Base-by-base conservation (phyloP, 2,329 filamentous ascomycete species). In the Stagonosporopsis cucurbitacearum region DNA sequence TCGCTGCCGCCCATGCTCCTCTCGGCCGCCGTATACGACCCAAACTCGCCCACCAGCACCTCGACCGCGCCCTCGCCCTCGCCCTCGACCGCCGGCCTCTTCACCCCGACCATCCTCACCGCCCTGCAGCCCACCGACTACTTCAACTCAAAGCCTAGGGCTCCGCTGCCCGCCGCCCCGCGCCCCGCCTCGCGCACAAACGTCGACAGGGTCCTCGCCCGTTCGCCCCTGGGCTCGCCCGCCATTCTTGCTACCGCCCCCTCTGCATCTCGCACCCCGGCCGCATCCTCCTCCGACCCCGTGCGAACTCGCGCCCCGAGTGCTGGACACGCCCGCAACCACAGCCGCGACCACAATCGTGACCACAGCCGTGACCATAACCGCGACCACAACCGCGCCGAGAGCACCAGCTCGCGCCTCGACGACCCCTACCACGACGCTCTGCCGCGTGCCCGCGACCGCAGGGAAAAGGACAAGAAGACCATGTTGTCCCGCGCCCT, bases 401-500 rank as follows among this genome's bases (percentile, higher is more conserved):
- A 72, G 49, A 74, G 71, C 65, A 63, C 66, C 46, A 73, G 70
- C 61, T 63, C 62, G 57, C 67, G 65, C 44, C 55, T 71, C 51
- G 71, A 75, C 66, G 72, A 75, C 63, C 46, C 52, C 50, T 53
- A 63, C 47, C 66, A 68, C 48, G 68, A 20, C 17, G 17, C 35
- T 6, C 35, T 37, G 35, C 74, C 74, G 54, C 73, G 75, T 58
- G 73, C 72, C 6, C 72, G 75, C 44, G 79, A 81, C 60, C 72
- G 74, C 57, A 71, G 76, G 46, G 80, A 82, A 56, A 79, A 77
- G 64, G 80, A 82, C 65, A 82, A 98, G 74, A 98, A 97, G 80
- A 90, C 88, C 11, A 98, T 98, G 93, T 83, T 99, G 32, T 96
- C 94, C n/a, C 91, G 90, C 66, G 95, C 95, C 0, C 80, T 99